Conservation (phyloP, 2,329 filamentous ascomycete genomes). For the Epicoccum nigrum region DNA sequence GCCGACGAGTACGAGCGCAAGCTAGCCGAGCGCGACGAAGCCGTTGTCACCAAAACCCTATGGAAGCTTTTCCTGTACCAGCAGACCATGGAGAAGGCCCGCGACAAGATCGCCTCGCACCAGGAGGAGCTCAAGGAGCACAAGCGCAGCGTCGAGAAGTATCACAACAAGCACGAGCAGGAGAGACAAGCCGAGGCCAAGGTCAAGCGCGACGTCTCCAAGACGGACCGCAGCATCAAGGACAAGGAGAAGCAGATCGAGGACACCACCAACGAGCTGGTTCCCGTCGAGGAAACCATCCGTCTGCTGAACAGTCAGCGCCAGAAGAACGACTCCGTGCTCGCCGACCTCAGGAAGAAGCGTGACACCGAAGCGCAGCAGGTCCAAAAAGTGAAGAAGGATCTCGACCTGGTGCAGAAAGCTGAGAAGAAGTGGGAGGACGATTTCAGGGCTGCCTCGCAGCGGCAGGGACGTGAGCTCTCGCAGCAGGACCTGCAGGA, state of each 20-base stretch:
- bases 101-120: conserved; percentile 86
- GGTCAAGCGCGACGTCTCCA: conserved; percentile 75
- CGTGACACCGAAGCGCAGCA: conserved; percentile 71
- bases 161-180: conserved; percentile 77
- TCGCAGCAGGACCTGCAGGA: conserved; percentile 87
- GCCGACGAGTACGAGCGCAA: conserved; percentile 93
- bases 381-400: conserved; percentile 77
- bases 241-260: conserved; percentile 86
- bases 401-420: conserved; percentile 84
- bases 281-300: conserved; percentile 93
- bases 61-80: conserved; percentile 99
- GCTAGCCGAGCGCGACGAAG: conserved; percentile 85
- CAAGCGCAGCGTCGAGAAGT: conserved; percentile 83
- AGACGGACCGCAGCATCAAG: conserved; percentile 85
- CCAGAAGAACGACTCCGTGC: conserved; percentile 69
- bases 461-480: conserved; percentile 84
- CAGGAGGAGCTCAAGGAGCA: conserved; percentile 95
- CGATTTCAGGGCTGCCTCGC: conserved; percentile 82
- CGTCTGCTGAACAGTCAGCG: conserved; percentile 73
- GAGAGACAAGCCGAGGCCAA: conserved; percentile 84
- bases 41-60: conserved; percentile 88
- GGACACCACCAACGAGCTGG: conserved; percentile 80
- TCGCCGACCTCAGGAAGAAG: conserved; percentile 75
- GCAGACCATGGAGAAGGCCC: conserved; percentile 89
- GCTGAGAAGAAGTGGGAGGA: conserved; percentile 87